Base-by-base conservation (phyloP, 192 early-diverging fungal genomes). In the Paraglomus occultum region DNA sequence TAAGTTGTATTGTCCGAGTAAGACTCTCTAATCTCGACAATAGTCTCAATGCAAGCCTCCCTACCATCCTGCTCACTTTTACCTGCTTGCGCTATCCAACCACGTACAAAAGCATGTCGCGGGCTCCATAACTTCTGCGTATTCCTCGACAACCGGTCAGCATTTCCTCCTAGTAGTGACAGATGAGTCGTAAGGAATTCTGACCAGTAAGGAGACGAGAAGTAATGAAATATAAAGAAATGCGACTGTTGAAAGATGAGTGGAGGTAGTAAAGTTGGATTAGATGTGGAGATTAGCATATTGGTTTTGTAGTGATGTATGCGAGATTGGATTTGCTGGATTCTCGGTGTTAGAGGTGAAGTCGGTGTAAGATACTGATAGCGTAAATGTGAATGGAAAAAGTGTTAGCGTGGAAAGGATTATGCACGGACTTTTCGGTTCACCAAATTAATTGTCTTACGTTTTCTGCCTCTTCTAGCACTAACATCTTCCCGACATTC, bases 151-250 rank as follows among this genome's bases (percentile, higher is more conserved):
- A 61, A 61, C 44, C 18, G 20, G 6, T 44, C 17, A 10, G 40
- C 17, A 39, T 61, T 43, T n/a, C 40, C 42, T 38, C 18, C 42
- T 17, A 17, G 14, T 18, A 61, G 44, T 43, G 23, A 17, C 39
- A 61, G 14, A 61, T 61, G 59, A 5, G 39, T 12, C 44, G 20
- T 15, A 43, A 62, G 17, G 44, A 62, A 62, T 11, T 62, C n/a
- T 6, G 59, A 38, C 59, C 59, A 62, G 18, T 20, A 43, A n/a
- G 59, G 59, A 14, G 59, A 62, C 20, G 59, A 62, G 39, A 62
- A 62, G 5, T 62, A 43, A 17, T 62, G 59, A 6, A 62, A 43
- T n/a, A 62, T 14, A 43, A 43, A 17, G 1, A 62, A 18, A 43
- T 62, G 39, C 44, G 59, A 62, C 44, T 62, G 59, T 17, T 6